These are phyloP conservation scores for Allium cepa DNA, from an alignment of 106 monocot genomes.

Conservation along the genomic window DNA sequence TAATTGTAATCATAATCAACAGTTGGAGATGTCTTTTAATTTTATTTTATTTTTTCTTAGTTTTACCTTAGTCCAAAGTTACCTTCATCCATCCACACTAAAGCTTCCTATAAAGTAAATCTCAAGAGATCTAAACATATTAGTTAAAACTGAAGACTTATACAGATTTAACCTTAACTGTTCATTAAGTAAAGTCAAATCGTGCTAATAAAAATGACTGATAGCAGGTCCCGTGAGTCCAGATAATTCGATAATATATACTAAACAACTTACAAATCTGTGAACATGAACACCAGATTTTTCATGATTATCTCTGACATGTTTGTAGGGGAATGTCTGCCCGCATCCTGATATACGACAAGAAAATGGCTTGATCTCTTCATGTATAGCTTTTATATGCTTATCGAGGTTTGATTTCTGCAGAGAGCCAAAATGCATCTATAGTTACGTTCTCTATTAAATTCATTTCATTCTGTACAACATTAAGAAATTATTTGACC, in stretches of 20 bases:
- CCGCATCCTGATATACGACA: constrained; percentile 67
- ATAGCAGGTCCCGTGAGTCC: neutral
- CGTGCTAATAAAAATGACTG: neutral
- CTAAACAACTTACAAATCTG: constrained; percentile 32
- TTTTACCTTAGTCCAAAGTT: no score
- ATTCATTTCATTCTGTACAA: no score
- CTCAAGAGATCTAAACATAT: neutral
- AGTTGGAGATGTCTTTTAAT: no score
- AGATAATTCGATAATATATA: no score
- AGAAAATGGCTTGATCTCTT: constrained; percentile 40
- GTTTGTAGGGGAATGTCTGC: constrained; percentile 65
- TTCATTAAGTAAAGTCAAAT: neutral
- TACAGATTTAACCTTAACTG: neutral
- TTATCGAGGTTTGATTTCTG: constrained; percentile 81
- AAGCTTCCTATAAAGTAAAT: no score
- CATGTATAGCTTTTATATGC: constrained; percentile 73
- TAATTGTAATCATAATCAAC: no score
- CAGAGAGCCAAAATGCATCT: constrained; percentile 3
- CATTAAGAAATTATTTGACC: no score
- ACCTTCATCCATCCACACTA: no score
- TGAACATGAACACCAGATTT: constrained; percentile 46
- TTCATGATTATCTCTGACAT: constrained; percentile 87
- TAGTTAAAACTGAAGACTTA: neutral
- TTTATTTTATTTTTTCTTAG: no score
- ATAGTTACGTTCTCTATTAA: no score